phyloP scores from a whole-genome alignment of 2,329 filamentous ascomycete genomes.

The Magnaporthiopsis poae region DNA sequence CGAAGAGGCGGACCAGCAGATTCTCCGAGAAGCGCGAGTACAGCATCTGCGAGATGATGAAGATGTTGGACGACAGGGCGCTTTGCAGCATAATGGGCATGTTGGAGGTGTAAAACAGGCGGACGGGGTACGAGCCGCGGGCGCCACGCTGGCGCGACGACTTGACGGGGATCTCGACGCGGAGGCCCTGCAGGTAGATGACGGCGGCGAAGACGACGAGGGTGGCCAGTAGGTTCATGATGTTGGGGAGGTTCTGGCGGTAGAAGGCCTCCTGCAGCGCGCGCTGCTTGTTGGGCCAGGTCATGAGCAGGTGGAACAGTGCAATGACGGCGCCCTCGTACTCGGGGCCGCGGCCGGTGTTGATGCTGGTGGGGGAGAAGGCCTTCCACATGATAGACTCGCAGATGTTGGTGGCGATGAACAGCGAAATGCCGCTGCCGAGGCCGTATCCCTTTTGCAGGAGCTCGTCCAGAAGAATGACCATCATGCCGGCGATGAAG shows the following conservation, averaged over 20 bases:
- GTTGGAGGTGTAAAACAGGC: conserved; percentile 99
- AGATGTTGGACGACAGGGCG: conserved; percentile 95
- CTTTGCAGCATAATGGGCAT: conserved; percentile 99
- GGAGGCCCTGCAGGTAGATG: conserved; percentile 99
- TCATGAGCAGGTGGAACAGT: conserved; percentile 93
- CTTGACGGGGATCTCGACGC: conserved; percentile 99
- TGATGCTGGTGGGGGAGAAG: conserved; percentile 97
- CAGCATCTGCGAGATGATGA: conserved; percentile 98
- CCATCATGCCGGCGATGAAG: conserved; percentile 92
- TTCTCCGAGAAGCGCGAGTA: conserved; percentile 99
- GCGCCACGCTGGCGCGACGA: conserved; percentile 97
- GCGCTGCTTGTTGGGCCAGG: conserved; percentile 98
- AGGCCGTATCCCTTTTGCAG: conserved; percentile 99
- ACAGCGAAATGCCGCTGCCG: conserved; percentile 95
- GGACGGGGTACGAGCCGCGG: conserved; percentile 93
- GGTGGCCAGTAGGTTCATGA: conserved; percentile 96
- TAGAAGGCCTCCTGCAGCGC: conserved; percentile 98
- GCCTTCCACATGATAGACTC: conserved; percentile 99
- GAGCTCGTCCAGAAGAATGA: conserved; percentile 97
- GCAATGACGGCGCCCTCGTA: conserved; percentile 98
- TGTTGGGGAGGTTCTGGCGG: conserved; percentile 96
- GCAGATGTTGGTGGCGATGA: conserved; percentile 99
- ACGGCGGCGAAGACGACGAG: conserved; percentile 89
- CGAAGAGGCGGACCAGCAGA: conserved; percentile 90
- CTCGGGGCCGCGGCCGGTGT: conserved; percentile 96